These are phyloP conservation scores for Penicillium soppii DNA, from an alignment of 495 filamentous ascomycete species.

Conservation along the genomic window DNA sequence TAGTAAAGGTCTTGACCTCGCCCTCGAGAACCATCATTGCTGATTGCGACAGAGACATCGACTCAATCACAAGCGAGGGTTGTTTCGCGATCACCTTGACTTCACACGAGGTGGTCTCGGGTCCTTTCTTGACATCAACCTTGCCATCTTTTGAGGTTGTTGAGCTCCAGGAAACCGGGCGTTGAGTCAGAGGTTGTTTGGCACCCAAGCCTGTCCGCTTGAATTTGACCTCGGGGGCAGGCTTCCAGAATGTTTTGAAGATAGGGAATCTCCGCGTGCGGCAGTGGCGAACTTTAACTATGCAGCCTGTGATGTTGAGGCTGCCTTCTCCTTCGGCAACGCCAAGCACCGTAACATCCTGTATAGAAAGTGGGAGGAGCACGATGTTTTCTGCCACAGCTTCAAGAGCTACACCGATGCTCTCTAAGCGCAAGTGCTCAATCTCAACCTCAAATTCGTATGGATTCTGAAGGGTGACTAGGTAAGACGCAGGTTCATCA, in stretches of 20 bases:
- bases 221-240: constrained; percentile 67
- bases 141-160: constrained; percentile 45
- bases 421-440: constrained; percentile 74
- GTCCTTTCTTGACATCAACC: constrained; percentile 33
- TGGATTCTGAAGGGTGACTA: constrained; percentile 84
- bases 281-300: constrained; percentile 77
- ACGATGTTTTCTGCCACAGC: constrained; percentile 61
- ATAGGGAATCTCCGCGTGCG: constrained; percentile 80
- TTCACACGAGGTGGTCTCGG: constrained; percentile 34
- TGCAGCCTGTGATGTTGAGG: constrained; percentile 73
- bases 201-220: constrained; percentile 69
- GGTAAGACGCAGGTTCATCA: constrained; percentile 72
- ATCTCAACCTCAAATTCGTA: constrained; percentile 91
- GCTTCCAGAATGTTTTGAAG: constrained; percentile 72
- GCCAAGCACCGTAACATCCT: constrained; percentile 70
- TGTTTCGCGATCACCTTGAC: constrained; percentile 76
- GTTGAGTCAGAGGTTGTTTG: constrained; percentile 51
- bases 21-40: constrained; percentile 91
- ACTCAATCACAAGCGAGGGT: constrained; percentile 72
- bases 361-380: constrained; percentile 76
- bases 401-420: constrained; percentile 68
- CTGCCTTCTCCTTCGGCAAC: constrained; percentile 64
- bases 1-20: constrained; percentile 70
- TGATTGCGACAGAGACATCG: constrained; percentile 75
- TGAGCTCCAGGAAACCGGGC: constrained; percentile 56